Conservation (phyloP, 2,329 filamentous ascomycete species). For the Ascochyta viciae-villosae region DNA sequence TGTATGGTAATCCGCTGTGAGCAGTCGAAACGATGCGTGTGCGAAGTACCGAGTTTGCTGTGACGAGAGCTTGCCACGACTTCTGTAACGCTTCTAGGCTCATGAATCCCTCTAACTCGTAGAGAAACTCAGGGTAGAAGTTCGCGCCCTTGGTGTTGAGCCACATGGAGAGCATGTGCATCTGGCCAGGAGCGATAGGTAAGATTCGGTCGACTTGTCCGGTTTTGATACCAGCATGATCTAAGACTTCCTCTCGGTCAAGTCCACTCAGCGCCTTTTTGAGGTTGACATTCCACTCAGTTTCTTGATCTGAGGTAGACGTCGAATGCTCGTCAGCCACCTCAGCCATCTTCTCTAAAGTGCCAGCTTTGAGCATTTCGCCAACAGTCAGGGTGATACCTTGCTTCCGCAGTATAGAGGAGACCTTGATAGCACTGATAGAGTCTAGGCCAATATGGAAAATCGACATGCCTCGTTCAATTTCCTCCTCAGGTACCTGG, state of each 20-base stretch:
- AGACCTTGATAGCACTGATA: conserved; percentile 87
- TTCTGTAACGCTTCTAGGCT: conserved; percentile 53
- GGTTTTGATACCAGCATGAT: conserved; percentile 50
- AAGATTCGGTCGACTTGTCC: conserved; percentile 64
- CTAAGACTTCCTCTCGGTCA: conserved; percentile 51
- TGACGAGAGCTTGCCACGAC: conserved; percentile 69
- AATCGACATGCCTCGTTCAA: conserved; percentile 69
- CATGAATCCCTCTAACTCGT: conserved; percentile 56
- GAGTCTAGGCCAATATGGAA: conserved; percentile 91
- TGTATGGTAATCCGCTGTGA: conserved; percentile 58
- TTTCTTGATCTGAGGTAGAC: not conserved
- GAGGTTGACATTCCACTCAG: conserved; percentile 7
- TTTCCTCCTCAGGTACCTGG: conserved; percentile 62
- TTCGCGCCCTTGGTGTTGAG: conserved; percentile 68
- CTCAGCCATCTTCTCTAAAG: conserved; percentile 68
- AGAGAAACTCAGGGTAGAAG: conserved; percentile 78
- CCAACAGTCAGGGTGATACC: conserved; percentile 71
- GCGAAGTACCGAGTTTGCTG: conserved; percentile 68
- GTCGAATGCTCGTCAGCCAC: conserved; percentile 32
- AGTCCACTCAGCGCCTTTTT: conserved; percentile 47
- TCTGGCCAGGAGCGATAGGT: conserved; percentile 78
- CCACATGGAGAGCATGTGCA: conserved; percentile 82
- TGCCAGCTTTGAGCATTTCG: conserved; percentile 72
- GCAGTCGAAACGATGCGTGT: conserved; percentile 68
- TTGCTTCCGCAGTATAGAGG: conserved; percentile 70